These are phyloP conservation scores for Phallus indusiatus DNA, from an alignment of 768 basidiomycete genomes.

Conservation along the genomic window DNA sequence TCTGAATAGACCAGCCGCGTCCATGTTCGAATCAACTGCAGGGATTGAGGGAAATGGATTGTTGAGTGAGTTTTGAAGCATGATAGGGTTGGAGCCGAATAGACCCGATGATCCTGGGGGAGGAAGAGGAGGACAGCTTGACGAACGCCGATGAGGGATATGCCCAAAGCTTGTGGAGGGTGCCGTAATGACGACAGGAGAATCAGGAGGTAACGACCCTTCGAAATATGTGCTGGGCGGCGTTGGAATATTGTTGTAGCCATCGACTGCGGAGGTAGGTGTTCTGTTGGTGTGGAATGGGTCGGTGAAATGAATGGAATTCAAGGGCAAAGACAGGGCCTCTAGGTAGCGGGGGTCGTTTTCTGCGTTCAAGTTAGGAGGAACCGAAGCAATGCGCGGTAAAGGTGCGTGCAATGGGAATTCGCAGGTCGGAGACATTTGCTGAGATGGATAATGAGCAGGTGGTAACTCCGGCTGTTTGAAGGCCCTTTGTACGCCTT, in stretches of 20 bases:
- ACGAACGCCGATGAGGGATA: neutral
- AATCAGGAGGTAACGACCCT: neutral
- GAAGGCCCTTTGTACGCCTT: neutral
- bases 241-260: neutral
- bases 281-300: neutral
- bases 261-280: neutral
- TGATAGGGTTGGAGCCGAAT: neutral
- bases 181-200: neutral
- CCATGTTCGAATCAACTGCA: neutral
- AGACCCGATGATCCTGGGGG: neutral
- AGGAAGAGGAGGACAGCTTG: conserved; percentile 4
- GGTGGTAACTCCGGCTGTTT: neutral
- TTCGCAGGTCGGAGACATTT: too few relatives aligned
- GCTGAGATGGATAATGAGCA: neutral
- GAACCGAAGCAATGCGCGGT: neutral
- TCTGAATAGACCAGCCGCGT: neutral
- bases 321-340: neutral
- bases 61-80: neutral
- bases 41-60: neutral
- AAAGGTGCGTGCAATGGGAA: neutral
- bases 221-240: neutral
- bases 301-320: neutral
- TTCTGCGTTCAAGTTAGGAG: neutral
- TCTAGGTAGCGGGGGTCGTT: neutral
- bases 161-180: neutral